These are phyloP conservation scores for Pestalotiopsis sp. DNA, from an alignment of 2,329 filamentous ascomycete genomes.

Conservation along the genomic window DNA sequence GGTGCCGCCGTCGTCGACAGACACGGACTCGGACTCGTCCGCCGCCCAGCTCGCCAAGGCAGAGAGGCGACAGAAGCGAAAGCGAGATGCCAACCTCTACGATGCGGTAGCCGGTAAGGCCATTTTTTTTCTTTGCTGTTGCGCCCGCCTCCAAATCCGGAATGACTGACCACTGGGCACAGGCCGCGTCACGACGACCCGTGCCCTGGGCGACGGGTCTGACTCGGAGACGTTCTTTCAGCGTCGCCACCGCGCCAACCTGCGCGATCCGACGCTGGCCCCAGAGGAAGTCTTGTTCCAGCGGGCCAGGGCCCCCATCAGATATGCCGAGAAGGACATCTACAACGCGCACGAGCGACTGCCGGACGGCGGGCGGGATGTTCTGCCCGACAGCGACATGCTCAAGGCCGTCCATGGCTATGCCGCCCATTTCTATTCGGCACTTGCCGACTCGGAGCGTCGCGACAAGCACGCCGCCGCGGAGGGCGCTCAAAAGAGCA, in stretches of 20 bases:
- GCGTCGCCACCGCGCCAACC: conserved; percentile 23
- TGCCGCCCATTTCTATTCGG: conserved; percentile 66
- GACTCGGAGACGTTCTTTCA: conserved; percentile 18
- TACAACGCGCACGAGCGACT: conserved; percentile 68
- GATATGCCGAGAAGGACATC: conserved; percentile 72
- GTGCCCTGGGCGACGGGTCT: conserved; percentile 25
- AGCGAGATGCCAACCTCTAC: conserved; percentile 60
- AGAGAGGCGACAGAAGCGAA: conserved; percentile 23
- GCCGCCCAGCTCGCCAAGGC: conserved; percentile 22
- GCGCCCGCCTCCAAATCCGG: too few species aligned
- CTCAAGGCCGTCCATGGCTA: conserved; percentile 72
- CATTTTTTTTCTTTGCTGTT: background rate
- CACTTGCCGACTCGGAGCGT: conserved; percentile 29
- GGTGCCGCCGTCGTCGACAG: conserved; percentile 18
- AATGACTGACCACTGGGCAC: background rate
- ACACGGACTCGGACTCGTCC: conserved; percentile 19
- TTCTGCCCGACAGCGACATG: conserved; percentile 70
- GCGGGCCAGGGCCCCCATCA: conserved; percentile 62
- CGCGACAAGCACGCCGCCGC: conserved; percentile 3
- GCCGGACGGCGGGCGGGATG: conserved; percentile 43
- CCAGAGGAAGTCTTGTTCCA: conserved; percentile 76
- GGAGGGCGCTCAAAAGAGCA: conserved; percentile 20
- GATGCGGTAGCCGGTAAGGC: conserved; percentile 72
- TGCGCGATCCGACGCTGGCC: conserved; percentile 46
- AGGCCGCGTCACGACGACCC: conserved; percentile 39